Conservation (phyloP, 441 rosid species). For the Pelargonium citronellum region DNA sequence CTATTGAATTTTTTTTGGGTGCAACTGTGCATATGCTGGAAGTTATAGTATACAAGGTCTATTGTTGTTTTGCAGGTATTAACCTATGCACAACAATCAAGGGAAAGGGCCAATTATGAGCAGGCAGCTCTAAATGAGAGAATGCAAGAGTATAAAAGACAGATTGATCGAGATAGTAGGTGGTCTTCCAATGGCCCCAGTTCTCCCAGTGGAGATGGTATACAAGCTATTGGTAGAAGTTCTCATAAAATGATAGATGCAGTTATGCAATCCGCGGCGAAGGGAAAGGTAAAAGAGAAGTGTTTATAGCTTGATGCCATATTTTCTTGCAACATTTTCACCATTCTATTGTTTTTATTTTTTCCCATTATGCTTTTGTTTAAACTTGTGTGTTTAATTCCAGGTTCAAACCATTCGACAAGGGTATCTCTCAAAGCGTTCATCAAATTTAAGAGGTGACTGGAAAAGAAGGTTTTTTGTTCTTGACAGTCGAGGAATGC, state of each 20-base stretch:
- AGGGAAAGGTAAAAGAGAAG: slow-evolving; percentile 63
- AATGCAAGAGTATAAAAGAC: slow-evolving; percentile 75
- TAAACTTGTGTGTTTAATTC: background rate
- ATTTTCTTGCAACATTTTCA: background rate
- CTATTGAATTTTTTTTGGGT: background rate
- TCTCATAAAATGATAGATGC: slow-evolving; percentile 89
- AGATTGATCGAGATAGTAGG: slow-evolving; percentile 70
- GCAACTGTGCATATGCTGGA: slow-evolving; percentile 1
- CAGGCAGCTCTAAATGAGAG: slow-evolving; percentile 77
- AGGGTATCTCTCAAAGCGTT: slow-evolving; percentile 94
- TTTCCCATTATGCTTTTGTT: background rate
- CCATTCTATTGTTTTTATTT: background rate
- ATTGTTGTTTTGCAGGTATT: slow-evolving; percentile 42
- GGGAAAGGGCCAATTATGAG: slow-evolving; percentile 85
- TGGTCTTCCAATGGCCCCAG: slow-evolving; percentile 33
- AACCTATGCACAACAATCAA: slow-evolving; percentile 83
- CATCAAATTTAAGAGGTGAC: slow-evolving; percentile 92
- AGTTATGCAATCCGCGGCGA: slow-evolving; percentile 87
- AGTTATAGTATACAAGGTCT: background rate
- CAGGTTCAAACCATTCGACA: slow-evolving; percentile 96
- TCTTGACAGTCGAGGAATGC: slow-evolving; percentile 95
- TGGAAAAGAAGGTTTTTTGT: slow-evolving; percentile 98
- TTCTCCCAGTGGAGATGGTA: slow-evolving; percentile 53
- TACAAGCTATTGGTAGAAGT: slow-evolving; percentile 55
- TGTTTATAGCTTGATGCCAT: background rate